A percentile compares a stretch with the other conserved stretches of the same genome.
phyloP scores from a whole-genome alignment of 1,284 basidiomycete genomes.

The Agroathelia rolfsii region DNA sequence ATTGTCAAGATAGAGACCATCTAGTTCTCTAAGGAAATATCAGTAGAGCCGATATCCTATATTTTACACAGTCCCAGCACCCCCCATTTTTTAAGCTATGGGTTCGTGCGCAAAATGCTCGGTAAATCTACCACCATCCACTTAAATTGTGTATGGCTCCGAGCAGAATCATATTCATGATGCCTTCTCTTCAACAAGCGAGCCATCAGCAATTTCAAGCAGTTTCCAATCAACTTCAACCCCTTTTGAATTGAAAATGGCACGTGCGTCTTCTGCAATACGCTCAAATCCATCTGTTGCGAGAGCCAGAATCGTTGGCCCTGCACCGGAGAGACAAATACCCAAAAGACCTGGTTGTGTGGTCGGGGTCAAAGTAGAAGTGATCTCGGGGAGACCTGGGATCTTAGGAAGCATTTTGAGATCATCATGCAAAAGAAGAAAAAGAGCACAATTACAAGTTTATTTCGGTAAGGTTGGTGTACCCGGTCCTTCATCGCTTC shows the following conservation, averaged over 20 bases:
- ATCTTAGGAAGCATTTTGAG: slow-evolving; percentile 47
- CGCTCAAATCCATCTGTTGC: slow-evolving; percentile 77
- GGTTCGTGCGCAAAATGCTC: no score
- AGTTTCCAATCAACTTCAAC: slow-evolving; percentile 81
- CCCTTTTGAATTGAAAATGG: slow-evolving; percentile 62
- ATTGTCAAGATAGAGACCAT: no score
- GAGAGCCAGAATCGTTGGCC: slow-evolving; percentile 96
- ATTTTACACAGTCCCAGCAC: no score
- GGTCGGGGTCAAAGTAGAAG: slow-evolving; percentile 77
- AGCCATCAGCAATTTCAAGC: slow-evolving; percentile 54
- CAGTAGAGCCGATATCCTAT: no score
- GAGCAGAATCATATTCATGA: slow-evolving; percentile 5
- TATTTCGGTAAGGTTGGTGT: slow-evolving; percentile 93
- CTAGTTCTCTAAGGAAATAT: no score
- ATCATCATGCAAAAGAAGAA: slow-evolving; percentile 4
- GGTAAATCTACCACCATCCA: no score
- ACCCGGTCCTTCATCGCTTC: slow-evolving; percentile 99
- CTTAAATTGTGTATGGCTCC: no score
- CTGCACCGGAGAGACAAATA: slow-evolving; percentile 96
- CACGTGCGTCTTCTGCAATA: slow-evolving; percentile 74
- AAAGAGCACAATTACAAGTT: slow-evolving; percentile 49
- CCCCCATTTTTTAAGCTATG: no score
- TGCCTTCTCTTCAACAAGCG: slow-evolving; percentile 16
- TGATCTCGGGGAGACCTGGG: slow-evolving; percentile 87
- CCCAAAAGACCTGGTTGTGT: slow-evolving; percentile 92